Evolutionary conservation across 140 eudicot genomes (phyloP).

Genomic region (Erigeron philadelphicus): DNA sequence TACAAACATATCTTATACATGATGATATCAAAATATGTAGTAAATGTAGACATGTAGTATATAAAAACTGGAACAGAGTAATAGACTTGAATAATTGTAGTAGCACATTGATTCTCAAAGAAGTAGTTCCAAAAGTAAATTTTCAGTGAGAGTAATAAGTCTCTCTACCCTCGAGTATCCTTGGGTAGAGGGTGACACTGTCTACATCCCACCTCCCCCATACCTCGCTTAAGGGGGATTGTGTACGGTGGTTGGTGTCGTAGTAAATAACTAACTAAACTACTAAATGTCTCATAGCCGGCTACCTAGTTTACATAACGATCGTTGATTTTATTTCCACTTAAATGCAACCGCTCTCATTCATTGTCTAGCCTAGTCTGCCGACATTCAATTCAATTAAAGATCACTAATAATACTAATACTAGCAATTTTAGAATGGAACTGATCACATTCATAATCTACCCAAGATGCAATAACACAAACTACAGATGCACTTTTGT

Average conservation of each 20-base stretch:
- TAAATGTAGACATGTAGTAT: too few relatives aligned
- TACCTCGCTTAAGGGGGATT: too few relatives aligned
- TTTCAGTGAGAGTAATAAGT: neutral
- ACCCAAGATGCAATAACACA: neutral
- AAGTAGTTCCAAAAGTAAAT: too few relatives aligned
- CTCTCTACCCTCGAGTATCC: too few relatives aligned
- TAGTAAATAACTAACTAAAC: neutral
- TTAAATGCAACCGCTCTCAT: constrained; percentile 6
- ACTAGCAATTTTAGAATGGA: neutral
- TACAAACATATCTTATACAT: constrained; percentile 1
- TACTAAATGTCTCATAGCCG: neutral
- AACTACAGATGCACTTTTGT: neutral
- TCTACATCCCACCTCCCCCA: too few relatives aligned
- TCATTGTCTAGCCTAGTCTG: neutral
- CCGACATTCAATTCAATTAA: neutral
- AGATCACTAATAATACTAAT: neutral
- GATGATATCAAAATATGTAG: neutral
- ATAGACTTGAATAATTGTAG: too few relatives aligned
- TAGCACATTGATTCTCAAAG: too few relatives aligned
- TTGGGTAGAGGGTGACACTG: too few relatives aligned
- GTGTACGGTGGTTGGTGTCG: too few relatives aligned
- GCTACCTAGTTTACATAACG: constrained; percentile 3
- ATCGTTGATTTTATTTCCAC: neutral
- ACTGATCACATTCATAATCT: constrained; percentile 5
- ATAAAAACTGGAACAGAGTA: too few relatives aligned